Conservation (phyloP, 2,329 filamentous ascomycete genomes). For the Exophiala sp. region DNA sequence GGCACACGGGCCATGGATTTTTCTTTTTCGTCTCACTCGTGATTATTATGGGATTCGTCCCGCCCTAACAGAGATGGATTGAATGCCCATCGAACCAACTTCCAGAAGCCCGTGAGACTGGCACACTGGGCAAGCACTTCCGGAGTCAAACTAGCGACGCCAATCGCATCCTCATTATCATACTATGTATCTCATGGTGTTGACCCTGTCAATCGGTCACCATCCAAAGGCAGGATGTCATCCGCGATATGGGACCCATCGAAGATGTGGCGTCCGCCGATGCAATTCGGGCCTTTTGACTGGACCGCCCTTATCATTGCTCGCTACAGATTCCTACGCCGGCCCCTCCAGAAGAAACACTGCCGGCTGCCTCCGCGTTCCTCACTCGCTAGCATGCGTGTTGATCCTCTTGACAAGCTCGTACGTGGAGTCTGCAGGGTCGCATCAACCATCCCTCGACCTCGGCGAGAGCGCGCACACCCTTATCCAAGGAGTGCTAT, state of each 20-base stretch:
- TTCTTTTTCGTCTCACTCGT: too few species aligned
- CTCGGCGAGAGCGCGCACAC: neutral
- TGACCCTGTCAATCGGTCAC: neutral
- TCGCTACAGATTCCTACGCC: slow-evolving; percentile 11
- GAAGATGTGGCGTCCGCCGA: neutral
- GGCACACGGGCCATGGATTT: too few species aligned
- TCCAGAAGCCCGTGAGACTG: too few species aligned
- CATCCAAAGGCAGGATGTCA: slow-evolving; percentile 6
- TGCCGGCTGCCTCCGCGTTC: slow-evolving; percentile 15
- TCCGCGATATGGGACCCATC: slow-evolving; percentile 1
- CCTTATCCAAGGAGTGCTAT: neutral
- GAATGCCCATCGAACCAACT: neutral
- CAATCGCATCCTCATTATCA: neutral
- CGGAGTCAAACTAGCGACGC: neutral
- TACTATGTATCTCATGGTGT: neutral
- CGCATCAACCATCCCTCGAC: slow-evolving; percentile 1
- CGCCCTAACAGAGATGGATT: neutral
- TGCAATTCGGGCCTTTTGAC: neutral
- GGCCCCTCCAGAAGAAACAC: neutral
- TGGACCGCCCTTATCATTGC: slow-evolving; percentile 18
- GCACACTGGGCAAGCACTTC: neutral
- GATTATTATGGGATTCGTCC: too few species aligned
- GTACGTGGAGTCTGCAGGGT: slow-evolving; percentile 10
- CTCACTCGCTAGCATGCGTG: slow-evolving; percentile 12
- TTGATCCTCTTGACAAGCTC: slow-evolving; percentile 1